These are phyloP conservation scores for Phanerochaete sordida DNA, from an alignment of 768 basidiomycete species.

Conservation along the genomic window DNA sequence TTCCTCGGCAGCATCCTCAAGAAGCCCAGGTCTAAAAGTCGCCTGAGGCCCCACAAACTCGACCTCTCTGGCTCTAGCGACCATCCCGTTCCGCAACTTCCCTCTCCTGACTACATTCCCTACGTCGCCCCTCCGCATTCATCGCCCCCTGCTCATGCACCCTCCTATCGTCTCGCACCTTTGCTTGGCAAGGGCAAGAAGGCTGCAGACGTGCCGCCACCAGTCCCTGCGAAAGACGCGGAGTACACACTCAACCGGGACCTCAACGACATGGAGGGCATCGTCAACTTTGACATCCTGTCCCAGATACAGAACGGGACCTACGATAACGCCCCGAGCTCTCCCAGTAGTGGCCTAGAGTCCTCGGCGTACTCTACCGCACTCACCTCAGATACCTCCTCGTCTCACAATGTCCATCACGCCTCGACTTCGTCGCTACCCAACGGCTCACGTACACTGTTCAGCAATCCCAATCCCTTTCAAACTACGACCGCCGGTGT, in stretches of 20 bases:
- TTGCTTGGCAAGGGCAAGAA: background rate
- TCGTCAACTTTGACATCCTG: conserved; percentile 49
- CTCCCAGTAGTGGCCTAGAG: conserved; percentile 43
- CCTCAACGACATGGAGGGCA: conserved; percentile 77
- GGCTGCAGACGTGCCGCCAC: conserved; percentile 24
- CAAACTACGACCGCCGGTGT: conserved; percentile 12
- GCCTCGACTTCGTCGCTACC: conserved; percentile 34
- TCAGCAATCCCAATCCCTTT: conserved; percentile 40
- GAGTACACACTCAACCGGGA: conserved; percentile 61
- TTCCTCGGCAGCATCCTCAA: conserved; percentile 35
- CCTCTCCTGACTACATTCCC: conserved; percentile 18
- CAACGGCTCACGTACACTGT: conserved; percentile 36
- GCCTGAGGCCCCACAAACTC: conserved; percentile 31
- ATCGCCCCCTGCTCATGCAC: conserved; percentile 17
- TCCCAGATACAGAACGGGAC: conserved; percentile 10
- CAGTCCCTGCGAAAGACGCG: conserved; percentile 29
- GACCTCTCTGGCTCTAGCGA: conserved; percentile 30
- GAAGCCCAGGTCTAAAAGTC: conserved; percentile 34
- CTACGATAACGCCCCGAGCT: conserved; percentile 27
- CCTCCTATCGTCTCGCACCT: conserved; percentile 5
- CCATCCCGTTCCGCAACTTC: conserved; percentile 29
- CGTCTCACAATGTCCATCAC: conserved; percentile 11
- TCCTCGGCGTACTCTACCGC: conserved; percentile 21
- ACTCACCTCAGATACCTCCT: conserved; percentile 28
- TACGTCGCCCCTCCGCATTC: conserved; percentile 19